Percentiles rank a stretch among this genome's conserved stretches.
Evolutionary conservation across 1,284 basidiomycete genomes (phyloP).

Genomic region (Tilletia setariae): DNA sequence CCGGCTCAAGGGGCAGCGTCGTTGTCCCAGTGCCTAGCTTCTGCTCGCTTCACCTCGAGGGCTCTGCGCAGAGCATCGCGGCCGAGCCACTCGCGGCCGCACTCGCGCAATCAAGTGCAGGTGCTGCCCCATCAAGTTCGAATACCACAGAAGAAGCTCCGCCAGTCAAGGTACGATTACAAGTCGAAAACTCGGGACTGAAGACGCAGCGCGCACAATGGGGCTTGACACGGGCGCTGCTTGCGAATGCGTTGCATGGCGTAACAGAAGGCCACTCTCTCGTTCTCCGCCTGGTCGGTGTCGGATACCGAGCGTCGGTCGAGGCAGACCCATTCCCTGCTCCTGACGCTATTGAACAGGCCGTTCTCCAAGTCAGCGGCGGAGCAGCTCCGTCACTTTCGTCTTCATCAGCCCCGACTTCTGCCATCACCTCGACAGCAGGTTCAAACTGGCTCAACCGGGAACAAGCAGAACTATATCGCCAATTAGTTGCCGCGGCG

Average conservation of each 20-base stretch:
- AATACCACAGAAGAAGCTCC: not conserved
- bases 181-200: constrained; percentile 68
- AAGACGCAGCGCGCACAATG: constrained; percentile 83
- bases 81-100: constrained; percentile 19
- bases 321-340: constrained; percentile 69
- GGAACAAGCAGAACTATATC: constrained; percentile 14
- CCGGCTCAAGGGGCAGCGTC: constrained; percentile 42
- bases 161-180: constrained; percentile 53
- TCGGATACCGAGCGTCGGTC: constrained; percentile 84
- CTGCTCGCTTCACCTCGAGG: constrained; percentile 19
- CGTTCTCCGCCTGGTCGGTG: constrained; percentile 83
- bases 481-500: constrained; percentile 30
- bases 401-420: not conserved
- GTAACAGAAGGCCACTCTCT: constrained; percentile 83
- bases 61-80: not conserved
- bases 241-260: constrained; percentile 82
- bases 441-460: constrained; percentile 4
- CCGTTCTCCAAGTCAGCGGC: constrained; percentile 23
- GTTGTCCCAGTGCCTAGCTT: constrained; percentile 44
- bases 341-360: constrained; percentile 31
- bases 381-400: not conserved
- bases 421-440: not conserved
- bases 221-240: constrained; percentile 85
- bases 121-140: not conserved
- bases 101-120: not conserved